phyloP scores from a whole-genome alignment of 371 early-diverging fungal species.

The Synchytrium microbalum region DNA sequence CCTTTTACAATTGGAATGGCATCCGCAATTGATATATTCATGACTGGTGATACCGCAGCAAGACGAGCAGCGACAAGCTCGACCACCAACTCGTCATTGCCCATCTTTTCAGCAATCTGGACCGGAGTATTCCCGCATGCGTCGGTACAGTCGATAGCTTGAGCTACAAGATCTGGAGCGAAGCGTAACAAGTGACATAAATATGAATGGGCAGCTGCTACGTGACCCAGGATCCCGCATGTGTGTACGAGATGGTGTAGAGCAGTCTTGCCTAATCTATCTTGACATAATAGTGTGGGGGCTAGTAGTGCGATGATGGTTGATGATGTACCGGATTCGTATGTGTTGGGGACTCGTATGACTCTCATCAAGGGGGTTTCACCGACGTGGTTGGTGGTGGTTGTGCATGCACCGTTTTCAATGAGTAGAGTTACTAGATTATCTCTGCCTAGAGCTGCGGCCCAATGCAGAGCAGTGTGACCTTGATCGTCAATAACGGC shows the following conservation, averaged over 20 bases:
- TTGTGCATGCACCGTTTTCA: constrained; percentile 54
- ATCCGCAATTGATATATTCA: background rate
- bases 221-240: background rate
- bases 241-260: background rate
- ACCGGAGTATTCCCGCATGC: background rate
- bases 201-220: background rate
- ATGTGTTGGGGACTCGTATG: constrained; percentile 80
- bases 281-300: background rate
- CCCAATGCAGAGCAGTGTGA: constrained; percentile 93
- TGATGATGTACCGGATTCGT: constrained; percentile 37
- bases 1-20: background rate
- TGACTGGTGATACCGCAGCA: background rate
- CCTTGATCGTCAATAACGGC: constrained; percentile 87
- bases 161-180: background rate
- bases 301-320: background rate
- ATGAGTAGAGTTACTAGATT: constrained; percentile 66
- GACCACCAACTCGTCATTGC: background rate
- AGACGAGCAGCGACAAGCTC: background rate
- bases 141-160: background rate
- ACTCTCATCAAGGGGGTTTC: constrained; percentile 87
- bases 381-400: constrained; percentile 65
- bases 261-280: background rate
- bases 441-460: constrained; percentile 81
- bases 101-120: background rate
- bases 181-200: background rate